Percentiles rank a stretch among this genome's conserved stretches.
These are phyloP conservation scores for Dictyostelium purpureum DNA, from an alignment of 78 protist genomes.

Conservation along the genomic window DNA sequence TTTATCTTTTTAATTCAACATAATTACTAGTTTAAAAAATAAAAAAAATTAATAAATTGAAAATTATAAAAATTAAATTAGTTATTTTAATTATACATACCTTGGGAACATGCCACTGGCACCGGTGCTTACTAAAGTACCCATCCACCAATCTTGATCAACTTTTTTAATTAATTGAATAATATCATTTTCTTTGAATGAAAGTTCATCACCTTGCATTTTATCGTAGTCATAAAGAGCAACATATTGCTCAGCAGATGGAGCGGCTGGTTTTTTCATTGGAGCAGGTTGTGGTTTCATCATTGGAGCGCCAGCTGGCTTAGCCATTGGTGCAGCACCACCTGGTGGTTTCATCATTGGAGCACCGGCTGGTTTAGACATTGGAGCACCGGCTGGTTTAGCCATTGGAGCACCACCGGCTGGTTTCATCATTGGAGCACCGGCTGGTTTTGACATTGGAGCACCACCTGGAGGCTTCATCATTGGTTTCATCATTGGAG, in stretches of 20 bases:
- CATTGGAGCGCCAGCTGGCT: constrained; percentile 45
- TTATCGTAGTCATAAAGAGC: constrained; percentile 83
- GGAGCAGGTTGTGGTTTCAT: constrained; percentile 6
- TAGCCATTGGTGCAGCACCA: neutral
- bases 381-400: constrained; percentile 22
- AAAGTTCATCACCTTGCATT: constrained; percentile 79
- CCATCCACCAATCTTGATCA: constrained; percentile 90
- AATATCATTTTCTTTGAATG: constrained; percentile 85
- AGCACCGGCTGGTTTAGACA: neutral
- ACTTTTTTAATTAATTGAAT: constrained; percentile 74
- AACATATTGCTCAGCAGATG: constrained; percentile 1
- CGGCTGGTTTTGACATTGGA: constrained; percentile 9
- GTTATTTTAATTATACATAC: too few species aligned
- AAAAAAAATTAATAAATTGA: too few species aligned
- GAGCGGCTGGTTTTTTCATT: constrained; percentile 10
- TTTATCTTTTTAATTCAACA: too few species aligned
- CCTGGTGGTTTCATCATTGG: constrained; percentile 11
- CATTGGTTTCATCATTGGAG: neutral
- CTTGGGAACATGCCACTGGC: constrained; percentile 33
- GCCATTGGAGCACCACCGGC: constrained; percentile 3
- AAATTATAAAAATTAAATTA: too few species aligned
- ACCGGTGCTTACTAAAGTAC: constrained; percentile 64
- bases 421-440: neutral
- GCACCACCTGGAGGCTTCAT: constrained; percentile 2
- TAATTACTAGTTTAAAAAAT: too few species aligned